Evolutionary conservation across 768 basidiomycete genomes (phyloP).

Genomic region (Baorangia bicolor): DNA sequence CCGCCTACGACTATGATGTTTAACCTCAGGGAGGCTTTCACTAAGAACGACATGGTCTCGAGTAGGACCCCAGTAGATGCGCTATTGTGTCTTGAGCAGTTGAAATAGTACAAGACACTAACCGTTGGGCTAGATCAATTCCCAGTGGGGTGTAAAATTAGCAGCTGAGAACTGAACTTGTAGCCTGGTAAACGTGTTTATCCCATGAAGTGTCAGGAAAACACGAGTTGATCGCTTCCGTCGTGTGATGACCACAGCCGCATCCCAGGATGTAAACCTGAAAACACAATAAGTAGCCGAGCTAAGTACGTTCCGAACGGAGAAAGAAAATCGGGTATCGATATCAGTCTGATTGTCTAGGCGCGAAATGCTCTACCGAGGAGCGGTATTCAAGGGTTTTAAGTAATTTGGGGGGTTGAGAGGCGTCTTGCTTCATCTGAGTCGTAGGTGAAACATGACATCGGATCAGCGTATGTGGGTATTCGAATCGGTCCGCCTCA

Average conservation of each 20-base stretch:
- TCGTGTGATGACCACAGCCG: background rate
- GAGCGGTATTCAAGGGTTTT: background rate
- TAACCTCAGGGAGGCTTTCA: slow-evolving; percentile 14
- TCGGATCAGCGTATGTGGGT: background rate
- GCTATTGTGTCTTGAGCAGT: background rate
- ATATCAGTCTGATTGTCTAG: background rate
- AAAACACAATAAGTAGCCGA: background rate
- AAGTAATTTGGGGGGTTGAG: too few relatives aligned
- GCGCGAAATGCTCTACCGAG: background rate
- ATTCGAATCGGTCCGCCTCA: background rate
- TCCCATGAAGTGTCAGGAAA: background rate
- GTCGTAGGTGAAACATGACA: background rate
- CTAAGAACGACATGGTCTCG: slow-evolving; percentile 2
- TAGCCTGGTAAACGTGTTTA: background rate
- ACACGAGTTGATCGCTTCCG: slow-evolving; percentile 6
- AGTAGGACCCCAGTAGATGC: background rate
- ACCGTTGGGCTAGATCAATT: background rate
- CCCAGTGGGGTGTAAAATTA: background rate
- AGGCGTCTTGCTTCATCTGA: background rate
- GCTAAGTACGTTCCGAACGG: background rate
- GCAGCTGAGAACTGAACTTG: background rate
- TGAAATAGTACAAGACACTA: background rate
- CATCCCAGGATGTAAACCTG: background rate
- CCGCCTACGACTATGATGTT: slow-evolving; percentile 18
- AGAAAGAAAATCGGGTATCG: background rate